Evolutionary conservation across 1,139 yeast species (phyloP).

Genomic region (Chernovozyma aurita): DNA sequence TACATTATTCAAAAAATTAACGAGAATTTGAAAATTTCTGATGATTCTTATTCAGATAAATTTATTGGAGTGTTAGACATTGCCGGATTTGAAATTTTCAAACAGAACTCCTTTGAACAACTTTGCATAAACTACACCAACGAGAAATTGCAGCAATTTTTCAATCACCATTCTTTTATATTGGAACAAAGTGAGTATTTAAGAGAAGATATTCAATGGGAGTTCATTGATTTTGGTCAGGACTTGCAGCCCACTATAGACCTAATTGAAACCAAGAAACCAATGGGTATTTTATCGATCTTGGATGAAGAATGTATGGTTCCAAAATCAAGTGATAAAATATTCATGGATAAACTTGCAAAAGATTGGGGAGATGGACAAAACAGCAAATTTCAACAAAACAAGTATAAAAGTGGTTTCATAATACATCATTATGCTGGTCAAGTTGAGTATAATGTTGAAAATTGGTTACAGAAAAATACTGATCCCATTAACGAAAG

Average conservation of each 20-base stretch:
- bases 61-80: constrained; percentile 94
- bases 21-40: constrained; percentile 38
- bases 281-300: constrained; percentile 84
- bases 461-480: constrained; percentile 92
- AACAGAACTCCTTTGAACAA: constrained; percentile 90
- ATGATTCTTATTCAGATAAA: constrained; percentile 21
- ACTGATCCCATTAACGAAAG: constrained; percentile 89
- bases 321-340: constrained; percentile 81
- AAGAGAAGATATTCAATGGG: constrained; percentile 93
- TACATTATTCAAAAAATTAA: constrained; percentile 75
- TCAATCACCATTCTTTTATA: constrained; percentile 96
- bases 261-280: constrained; percentile 70
- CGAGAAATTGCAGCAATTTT: constrained; percentile 93
- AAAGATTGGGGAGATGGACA: constrained; percentile 57
- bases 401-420: constrained; percentile 67
- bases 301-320: constrained; percentile 94
- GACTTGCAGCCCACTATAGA: constrained; percentile 95
- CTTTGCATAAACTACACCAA: constrained; percentile 94
- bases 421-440: constrained; percentile 92
- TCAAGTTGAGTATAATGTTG: constrained; percentile 85
- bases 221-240: constrained; percentile 93
- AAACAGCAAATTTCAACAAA: constrained; percentile 60
- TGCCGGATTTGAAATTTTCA: constrained; percentile 96
- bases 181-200: constrained; percentile 94
- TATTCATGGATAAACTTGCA: constrained; percentile 79